phyloP scores from a whole-genome alignment of 805 yeast genomes.

The Saccharomycopsis amapae region DNA sequence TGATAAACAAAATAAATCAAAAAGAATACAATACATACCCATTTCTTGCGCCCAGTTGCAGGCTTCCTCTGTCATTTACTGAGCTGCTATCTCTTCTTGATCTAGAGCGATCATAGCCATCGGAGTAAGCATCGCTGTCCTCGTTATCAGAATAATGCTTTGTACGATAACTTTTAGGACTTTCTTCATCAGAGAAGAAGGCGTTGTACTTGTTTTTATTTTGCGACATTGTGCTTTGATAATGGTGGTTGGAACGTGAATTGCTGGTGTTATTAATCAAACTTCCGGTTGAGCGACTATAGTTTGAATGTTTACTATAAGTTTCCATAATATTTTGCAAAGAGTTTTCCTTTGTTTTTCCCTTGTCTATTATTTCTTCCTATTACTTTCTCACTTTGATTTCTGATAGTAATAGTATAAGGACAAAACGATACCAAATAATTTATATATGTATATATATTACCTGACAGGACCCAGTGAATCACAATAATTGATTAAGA shows the following conservation, averaged over 20 bases:
- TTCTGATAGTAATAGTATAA: too few relatives aligned
- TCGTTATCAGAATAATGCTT: constrained; percentile 21
- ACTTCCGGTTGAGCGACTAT: neutral
- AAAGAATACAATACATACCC: too few relatives aligned
- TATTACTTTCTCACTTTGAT: too few relatives aligned
- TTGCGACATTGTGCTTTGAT: neutral
- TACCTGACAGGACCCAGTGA: too few relatives aligned
- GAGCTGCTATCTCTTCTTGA: too few relatives aligned
- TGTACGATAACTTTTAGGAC: constrained; percentile 18
- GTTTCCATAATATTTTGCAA: neutral
- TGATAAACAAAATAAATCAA: too few relatives aligned
- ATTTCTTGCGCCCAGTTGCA: too few relatives aligned
- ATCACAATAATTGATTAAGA: too few relatives aligned
- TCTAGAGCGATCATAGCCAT: too few relatives aligned
- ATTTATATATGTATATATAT: too few relatives aligned
- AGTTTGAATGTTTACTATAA: neutral
- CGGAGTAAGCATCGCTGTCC: neutral
- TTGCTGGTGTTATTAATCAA: neutral
- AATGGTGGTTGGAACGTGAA: constrained; percentile 7
- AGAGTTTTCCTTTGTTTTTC: neutral
- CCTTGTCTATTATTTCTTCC: neutral
- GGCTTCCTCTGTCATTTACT: too few relatives aligned
- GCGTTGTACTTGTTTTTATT: constrained; percentile 17
- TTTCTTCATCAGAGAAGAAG: constrained; percentile 20
- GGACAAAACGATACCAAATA: too few relatives aligned